Conservation (phyloP, 1,284 basidiomycete genomes). For the Ganoderma lingzhi region DNA sequence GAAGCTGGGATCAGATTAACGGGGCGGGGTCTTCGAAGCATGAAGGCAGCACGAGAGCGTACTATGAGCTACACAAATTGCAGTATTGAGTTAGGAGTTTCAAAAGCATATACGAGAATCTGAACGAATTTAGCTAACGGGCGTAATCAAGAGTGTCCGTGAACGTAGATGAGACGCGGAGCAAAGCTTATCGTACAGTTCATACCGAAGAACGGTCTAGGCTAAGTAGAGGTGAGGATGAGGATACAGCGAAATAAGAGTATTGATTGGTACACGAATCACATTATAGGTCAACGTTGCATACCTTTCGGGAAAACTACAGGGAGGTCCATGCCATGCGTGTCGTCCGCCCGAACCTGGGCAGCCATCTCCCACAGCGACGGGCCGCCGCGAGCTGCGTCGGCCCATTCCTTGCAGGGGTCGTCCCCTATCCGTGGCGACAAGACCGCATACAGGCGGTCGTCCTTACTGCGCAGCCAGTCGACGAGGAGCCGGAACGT, state of each 20-base stretch:
- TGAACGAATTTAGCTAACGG: not conserved
- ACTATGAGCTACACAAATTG: constrained; percentile 3
- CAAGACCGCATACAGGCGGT: constrained; percentile 34
- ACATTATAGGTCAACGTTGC: constrained; percentile 7
- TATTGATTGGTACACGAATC: not conserved
- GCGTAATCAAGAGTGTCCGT: not conserved
- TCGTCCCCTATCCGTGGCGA: constrained; percentile 30
- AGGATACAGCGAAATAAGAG: not conserved
- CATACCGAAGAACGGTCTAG: not conserved
- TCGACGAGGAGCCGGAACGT: constrained; percentile 33
- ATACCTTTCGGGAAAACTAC: constrained; percentile 20
- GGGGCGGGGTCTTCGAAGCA: not conserved
- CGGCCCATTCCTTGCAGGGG: constrained; percentile 35
- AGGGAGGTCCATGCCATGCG: constrained; percentile 30
- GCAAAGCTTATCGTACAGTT: not conserved
- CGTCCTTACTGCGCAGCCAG: constrained; percentile 32
- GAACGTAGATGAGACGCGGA: not conserved
- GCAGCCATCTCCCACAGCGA: constrained; percentile 37
- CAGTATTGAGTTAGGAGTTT: not conserved
- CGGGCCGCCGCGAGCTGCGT: constrained; percentile 30
- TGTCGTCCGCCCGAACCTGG: constrained; percentile 23
- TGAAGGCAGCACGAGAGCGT: not conserved
- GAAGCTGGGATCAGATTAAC: not conserved
- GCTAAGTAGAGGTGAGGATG: not conserved
- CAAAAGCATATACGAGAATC: not conserved